These are phyloP conservation scores for Daldinia eschscholtzii DNA, from an alignment of 2,329 filamentous ascomycete species.

Conservation along the genomic window DNA sequence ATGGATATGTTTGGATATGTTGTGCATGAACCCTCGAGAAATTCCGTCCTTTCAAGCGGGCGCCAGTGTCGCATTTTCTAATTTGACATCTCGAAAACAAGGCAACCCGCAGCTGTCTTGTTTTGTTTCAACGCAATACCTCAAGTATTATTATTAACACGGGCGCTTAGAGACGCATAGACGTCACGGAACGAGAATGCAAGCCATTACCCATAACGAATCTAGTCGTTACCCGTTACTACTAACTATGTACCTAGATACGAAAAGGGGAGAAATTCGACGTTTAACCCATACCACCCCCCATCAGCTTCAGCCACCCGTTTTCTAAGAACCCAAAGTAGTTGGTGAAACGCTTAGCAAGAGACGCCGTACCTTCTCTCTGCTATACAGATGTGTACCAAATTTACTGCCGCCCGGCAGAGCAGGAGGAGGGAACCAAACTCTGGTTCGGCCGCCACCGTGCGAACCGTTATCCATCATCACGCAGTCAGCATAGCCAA, in stretches of 20 bases:
- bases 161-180: constrained; percentile 34
- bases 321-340: constrained; percentile 9
- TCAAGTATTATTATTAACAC: constrained; percentile 16
- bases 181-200: constrained; percentile 23
- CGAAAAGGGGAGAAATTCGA: constrained; percentile 1
- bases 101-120: constrained; percentile 34
- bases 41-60: constrained; percentile 19
- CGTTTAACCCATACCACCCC: constrained; percentile 11
- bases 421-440: not conserved
- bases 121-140: constrained; percentile 38
- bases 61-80: constrained; percentile 39
- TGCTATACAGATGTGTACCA: not conserved
- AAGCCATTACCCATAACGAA: constrained; percentile 12
- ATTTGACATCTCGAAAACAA: constrained; percentile 33
- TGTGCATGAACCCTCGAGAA: constrained; percentile 31
- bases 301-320: constrained; percentile 13
- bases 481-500: constrained; percentile 23
- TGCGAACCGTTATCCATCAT: constrained; percentile 34
- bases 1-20: constrained; percentile 20
- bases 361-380: not conserved
- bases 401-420: constrained; percentile 6
- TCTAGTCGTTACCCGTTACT: not conserved
- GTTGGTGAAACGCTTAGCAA: constrained; percentile 29
- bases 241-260: not conserved
- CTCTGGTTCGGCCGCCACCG: constrained; percentile 25